Evolutionary conservation across 2,329 filamentous ascomycete species (phyloP).

Genomic region (Pestalotiopsis sp.): DNA sequence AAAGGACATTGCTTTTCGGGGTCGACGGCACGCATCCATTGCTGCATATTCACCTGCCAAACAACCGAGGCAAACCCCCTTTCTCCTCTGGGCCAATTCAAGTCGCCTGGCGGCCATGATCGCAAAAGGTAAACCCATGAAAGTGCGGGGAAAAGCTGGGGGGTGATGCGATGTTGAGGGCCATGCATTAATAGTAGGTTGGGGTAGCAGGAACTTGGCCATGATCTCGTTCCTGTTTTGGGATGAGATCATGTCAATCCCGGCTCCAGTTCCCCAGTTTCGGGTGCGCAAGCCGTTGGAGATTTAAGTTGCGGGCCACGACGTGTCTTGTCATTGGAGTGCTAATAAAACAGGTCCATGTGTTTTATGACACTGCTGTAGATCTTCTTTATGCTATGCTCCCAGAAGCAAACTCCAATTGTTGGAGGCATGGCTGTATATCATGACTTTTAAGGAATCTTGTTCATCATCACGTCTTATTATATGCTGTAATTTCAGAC

Average conservation of each 20-base stretch:
- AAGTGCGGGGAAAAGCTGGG: constrained; percentile 9
- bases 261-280: not conserved
- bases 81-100: no score
- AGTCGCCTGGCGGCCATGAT: no score
- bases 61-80: no score
- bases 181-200: not conserved
- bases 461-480: not conserved
- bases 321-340: not conserved
- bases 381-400: no score
- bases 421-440: no score
- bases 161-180: not conserved
- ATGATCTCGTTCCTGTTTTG: constrained; percentile 10
- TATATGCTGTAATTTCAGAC: not conserved
- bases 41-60: no score
- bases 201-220: not conserved
- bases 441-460: no score
- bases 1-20: no score
- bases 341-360: not conserved
- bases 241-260: constrained; percentile 1
- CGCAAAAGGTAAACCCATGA: no score
- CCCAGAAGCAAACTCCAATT: no score
- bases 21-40: no score
- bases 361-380: no score
- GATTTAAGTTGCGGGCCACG: not conserved
- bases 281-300: not conserved